Percentiles rank a stretch among this genome's conserved stretches.
phyloP scores from a whole-genome alignment of 129 eudicot genomes.

The Centaurea solstitialis region DNA sequence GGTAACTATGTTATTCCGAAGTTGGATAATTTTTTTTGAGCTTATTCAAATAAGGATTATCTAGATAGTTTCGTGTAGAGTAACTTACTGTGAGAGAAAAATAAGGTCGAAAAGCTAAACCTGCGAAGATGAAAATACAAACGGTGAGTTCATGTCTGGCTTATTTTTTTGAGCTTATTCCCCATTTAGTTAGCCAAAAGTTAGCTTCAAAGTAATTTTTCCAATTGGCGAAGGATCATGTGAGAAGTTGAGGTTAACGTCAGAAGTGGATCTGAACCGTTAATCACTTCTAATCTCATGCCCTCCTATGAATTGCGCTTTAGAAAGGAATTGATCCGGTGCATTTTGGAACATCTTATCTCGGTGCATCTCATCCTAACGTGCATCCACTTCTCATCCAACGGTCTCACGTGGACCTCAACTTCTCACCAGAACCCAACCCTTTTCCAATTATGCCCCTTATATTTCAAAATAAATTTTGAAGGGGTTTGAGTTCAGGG shows the following conservation, averaged over 20 bases:
- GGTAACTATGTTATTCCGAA: neutral
- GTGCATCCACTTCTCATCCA: too few relatives aligned
- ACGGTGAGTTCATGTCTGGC: constrained; percentile 4
- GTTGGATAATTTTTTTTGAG: too few relatives aligned
- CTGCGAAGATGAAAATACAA: constrained; percentile 48
- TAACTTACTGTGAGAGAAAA: constrained; percentile 75
- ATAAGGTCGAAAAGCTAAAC: constrained; percentile 85
- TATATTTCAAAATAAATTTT: neutral
- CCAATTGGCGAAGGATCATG: neutral
- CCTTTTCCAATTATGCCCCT: neutral
- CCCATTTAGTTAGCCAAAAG: neutral
- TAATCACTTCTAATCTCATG: too few relatives aligned
- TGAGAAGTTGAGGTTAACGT: too few relatives aligned
- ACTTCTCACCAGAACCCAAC: too few relatives aligned
- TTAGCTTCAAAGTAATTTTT: neutral
- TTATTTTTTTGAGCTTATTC: neutral
- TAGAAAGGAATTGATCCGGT: too few relatives aligned
- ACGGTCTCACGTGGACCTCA: too few relatives aligned
- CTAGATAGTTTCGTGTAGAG: constrained; percentile 2
- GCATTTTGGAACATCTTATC: too few relatives aligned
- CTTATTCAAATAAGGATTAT: neutral
- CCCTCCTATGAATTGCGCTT: too few relatives aligned
- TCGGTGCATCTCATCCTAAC: too few relatives aligned
- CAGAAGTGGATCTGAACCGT: too few relatives aligned
- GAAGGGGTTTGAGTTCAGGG: too few relatives aligned